Evolutionary conservation across 2,329 filamentous ascomycete genomes (phyloP).

Genomic region (Neobulgaria alba): DNA sequence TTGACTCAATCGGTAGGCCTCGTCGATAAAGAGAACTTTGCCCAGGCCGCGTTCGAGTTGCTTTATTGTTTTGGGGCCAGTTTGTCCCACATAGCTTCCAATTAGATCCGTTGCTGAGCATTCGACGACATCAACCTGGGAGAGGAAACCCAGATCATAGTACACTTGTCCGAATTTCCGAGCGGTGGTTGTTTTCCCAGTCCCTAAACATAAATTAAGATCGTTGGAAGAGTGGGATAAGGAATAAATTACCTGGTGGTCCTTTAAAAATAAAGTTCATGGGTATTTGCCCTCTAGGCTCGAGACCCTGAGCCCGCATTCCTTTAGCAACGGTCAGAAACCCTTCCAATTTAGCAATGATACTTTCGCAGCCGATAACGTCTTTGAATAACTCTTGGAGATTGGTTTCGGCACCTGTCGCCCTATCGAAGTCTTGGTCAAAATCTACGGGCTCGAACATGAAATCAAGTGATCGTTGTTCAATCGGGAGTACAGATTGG

Average conservation of each 20-base stretch:
- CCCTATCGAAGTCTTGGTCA: slow-evolving; percentile 2
- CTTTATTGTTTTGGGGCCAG: slow-evolving; percentile 55
- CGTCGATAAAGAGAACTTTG: slow-evolving; percentile 49
- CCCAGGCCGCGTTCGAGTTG: slow-evolving; percentile 45
- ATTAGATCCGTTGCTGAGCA: slow-evolving; percentile 61
- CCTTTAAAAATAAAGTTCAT: slow-evolving; percentile 52
- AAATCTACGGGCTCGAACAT: slow-evolving; percentile 30
- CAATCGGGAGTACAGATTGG: slow-evolving; percentile 13
- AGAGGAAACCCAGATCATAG: slow-evolving; percentile 64
- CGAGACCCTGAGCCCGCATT: slow-evolving; percentile 37
- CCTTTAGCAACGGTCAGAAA: slow-evolving; percentile 38
- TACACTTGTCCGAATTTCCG: slow-evolving; percentile 68
- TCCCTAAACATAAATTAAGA: too few species aligned
- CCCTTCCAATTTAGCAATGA: slow-evolving; percentile 39
- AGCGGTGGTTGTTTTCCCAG: slow-evolving; percentile 66
- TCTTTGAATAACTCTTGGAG: background rate
- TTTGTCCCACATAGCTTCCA: slow-evolving; percentile 61
- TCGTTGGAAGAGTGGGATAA: too few species aligned
- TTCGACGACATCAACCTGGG: slow-evolving; percentile 51
- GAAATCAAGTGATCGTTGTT: slow-evolving; percentile 13
- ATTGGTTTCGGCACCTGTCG: slow-evolving; percentile 2
- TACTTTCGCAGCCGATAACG: slow-evolving; percentile 7
- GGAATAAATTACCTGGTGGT: slow-evolving; percentile 52
- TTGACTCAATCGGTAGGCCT: slow-evolving; percentile 46
- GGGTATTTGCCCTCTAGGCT: slow-evolving; percentile 43